Evolutionary conservation across 1,139 yeast genomes (phyloP), one percentile per base, ranked within the genome.

Genomic region (Sugiyamaella neomexicana): DNA sequence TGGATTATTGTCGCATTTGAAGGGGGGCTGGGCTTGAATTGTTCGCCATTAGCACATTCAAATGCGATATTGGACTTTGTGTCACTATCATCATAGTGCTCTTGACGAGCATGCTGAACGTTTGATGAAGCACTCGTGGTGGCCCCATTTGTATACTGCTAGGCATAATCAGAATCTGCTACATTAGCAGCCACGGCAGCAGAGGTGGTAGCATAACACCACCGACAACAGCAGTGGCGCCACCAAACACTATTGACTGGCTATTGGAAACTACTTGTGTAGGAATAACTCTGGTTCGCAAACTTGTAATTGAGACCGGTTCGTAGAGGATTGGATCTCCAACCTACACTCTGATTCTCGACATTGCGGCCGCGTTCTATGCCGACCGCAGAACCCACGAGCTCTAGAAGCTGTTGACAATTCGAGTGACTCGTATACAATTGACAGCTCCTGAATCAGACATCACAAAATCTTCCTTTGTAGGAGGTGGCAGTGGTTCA

Each of bases 1-100:
- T 5, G 36, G 25, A 12, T 38, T 13, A 34, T 7, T 7, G 16
- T 34, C 16, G n/a, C 16, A 12, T 25, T 32, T 9, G 50, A 37
- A 46, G 50, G 43, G 20, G n/a, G n/a, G n/a, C 39, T 40, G 5
- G 36, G 2, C 13, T 45, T 46, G 46, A 20, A 53, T 25, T 47
- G 37, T 1, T 40, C 53, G 15, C 55, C 56, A 27, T 62, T 61
- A 8, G 48, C 62, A 39, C 59, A 55, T 29, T 61, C 63, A 48
- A 56, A 59, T 2, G 61, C 56, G 1, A 60, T 57, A 12, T 54
- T 53, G 2, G 60, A 56, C 45, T 54, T 55, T 16, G 53, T 34
- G 20, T 58, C 64, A 25, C 54, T 44, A 31, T 20, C 44, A 12
- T 52, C 55, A 1, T 39, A 36, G 23, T 52, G 41, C 23, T 38